Evolutionary conservation across 2,329 filamentous ascomycete species (phyloP).

Genomic region (Dothideomycetes sp.): DNA sequence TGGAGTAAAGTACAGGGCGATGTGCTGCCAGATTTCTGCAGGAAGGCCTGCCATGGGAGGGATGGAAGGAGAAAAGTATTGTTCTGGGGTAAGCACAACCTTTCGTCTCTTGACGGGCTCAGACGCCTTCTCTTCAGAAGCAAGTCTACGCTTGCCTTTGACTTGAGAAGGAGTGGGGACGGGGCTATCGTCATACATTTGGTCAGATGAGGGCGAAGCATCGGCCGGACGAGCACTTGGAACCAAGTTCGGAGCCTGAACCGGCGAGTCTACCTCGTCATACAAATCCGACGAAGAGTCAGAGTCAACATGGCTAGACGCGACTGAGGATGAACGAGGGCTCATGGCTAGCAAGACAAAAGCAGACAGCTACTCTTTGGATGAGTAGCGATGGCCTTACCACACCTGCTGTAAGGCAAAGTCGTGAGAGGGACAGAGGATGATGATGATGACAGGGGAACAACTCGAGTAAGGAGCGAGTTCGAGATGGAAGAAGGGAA

Average conservation of each 20-base stretch:
- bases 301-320: constrained; percentile 1
- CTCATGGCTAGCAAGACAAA: not conserved
- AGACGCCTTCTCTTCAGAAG: not conserved
- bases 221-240: not conserved
- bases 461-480: too few relatives aligned
- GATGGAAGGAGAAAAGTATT: constrained; percentile 8
- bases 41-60: constrained; percentile 4
- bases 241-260: not conserved
- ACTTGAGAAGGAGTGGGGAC: not conserved
- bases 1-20: constrained; percentile 25
- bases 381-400: constrained; percentile 1
- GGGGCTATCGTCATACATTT: constrained; percentile 3
- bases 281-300: constrained; percentile 12
- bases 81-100: constrained; percentile 6
- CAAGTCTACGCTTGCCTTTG: constrained; percentile 13
- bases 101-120: constrained; percentile 1
- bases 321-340: not conserved
- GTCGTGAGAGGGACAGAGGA: too few relatives aligned
- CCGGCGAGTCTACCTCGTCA: constrained; percentile 10
- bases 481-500: not conserved
- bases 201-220: not conserved
- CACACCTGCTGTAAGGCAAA: too few relatives aligned
- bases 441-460: too few relatives aligned
- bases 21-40: constrained; percentile 21
- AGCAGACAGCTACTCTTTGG: constrained; percentile 4